Conservation (phyloP, 2,329 filamentous ascomycete species). For the Talaromyces islandicus region DNA sequence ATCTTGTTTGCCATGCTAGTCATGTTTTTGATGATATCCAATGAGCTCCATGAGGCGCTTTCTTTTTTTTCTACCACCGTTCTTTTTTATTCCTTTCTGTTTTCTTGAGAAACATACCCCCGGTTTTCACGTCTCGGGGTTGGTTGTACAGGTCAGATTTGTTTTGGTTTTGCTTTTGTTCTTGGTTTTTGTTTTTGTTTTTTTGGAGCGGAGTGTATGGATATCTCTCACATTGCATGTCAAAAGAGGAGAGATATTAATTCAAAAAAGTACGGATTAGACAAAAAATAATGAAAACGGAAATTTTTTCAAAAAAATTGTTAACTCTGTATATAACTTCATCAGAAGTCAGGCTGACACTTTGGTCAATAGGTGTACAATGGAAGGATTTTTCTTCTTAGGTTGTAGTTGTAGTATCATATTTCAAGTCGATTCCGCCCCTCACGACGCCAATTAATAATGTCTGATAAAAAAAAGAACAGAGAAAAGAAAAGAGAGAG, state of each 20-base stretch:
- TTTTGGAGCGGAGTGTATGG: background rate
- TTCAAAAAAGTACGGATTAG: background rate
- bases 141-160: background rate
- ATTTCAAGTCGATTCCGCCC: background rate
- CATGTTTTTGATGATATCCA: constrained; percentile 2
- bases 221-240: background rate
- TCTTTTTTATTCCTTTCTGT: background rate
- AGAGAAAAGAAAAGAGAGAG: background rate
- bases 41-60: background rate
- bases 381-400: no score
- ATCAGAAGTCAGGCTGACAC: no score
- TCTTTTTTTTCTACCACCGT: background rate
- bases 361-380: no score
- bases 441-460: background rate
- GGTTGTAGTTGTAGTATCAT: background rate
- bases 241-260: background rate
- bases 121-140: background rate
- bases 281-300: background rate
- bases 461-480: background rate
- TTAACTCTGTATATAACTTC: no score
- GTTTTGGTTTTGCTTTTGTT: no score
- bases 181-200: no score
- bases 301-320: no score
- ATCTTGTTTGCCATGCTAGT: background rate
- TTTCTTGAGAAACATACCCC: background rate